Base-by-base conservation (phyloP, 768 basidiomycete species). In the Plicaturopsis crispa region DNA sequence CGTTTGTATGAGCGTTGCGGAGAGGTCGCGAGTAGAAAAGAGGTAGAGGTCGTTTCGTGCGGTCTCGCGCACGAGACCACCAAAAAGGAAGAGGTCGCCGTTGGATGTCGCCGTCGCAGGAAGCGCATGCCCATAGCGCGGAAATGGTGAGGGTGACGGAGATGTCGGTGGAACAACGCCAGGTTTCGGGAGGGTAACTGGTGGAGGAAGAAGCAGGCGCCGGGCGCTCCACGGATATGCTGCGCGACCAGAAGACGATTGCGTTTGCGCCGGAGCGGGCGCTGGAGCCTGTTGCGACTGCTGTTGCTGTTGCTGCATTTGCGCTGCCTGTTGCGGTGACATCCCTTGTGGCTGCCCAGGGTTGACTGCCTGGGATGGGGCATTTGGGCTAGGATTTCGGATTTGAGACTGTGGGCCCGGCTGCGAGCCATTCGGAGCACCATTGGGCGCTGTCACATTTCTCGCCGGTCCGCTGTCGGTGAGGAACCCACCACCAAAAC, bases 61-160 rank as follows among this genome's bases (percentile, higher is more conserved):
- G 6, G 75, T 63, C 55, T 98, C 94, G 26, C 84, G 77, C 12
- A 98, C 92, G 43, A 99, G 84, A 45, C 96, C 96, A 44, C 96
- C 96, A 48, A 99, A 99, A 45, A 99, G 72, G 62, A 90, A 93
- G 46, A 99, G 79, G 49, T 98, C 92, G 6, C 96, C 96, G 5
- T 69, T 72, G n/a, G 74, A 55, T 17, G 81, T 83, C 2, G 87
- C 75, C 6, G 71, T 74, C 4, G 84, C 74, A 6, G 92, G 92
- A 4, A 97, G 75, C 10, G 93, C 83, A 54, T 96, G 89, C 18
- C 94, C 96, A 54, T 98, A 99, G 30, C 94, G 81, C 18, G 96
- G 94, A 60, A 98, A 98, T 0, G 94, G 94, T 2, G 83, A 80
- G 0, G 88, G 83, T 0, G 89, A 90, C 2, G 80, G 78, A 1